Percentiles rank a stretch among this genome's conserved stretches.
phyloP scores from a whole-genome alignment of 345 rosid genomes.

The Conringia planisiliqua region DNA sequence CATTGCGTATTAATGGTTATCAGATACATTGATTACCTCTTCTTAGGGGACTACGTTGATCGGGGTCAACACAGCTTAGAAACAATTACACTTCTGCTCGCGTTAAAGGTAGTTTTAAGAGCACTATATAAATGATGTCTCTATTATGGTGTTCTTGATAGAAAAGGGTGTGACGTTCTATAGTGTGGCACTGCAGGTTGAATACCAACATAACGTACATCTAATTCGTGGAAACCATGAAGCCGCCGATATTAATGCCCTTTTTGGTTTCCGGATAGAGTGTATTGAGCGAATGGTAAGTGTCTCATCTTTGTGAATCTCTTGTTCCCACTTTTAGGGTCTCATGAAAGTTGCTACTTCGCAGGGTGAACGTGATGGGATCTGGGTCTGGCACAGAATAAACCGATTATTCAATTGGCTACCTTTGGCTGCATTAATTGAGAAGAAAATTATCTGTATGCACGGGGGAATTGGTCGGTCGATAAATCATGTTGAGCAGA shows the following conservation, averaged over 20 bases:
- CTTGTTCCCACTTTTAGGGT: conserved; percentile 17
- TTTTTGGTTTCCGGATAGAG: conserved; percentile 95
- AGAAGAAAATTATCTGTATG: conserved; percentile 97
- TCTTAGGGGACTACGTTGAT: conserved; percentile 98
- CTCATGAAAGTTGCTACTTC: conserved; percentile 29
- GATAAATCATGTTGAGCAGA: conserved; percentile 94
- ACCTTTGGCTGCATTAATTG: conserved; percentile 92
- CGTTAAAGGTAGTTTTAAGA: conserved; percentile 67
- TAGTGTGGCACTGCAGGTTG: conserved; percentile 57
- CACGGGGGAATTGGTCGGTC: conserved; percentile 99
- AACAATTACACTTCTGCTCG: conserved; percentile 90
- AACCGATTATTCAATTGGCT: conserved; percentile 98
- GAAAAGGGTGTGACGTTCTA: conserved; percentile 11
- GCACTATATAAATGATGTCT: neutral
- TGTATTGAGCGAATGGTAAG: conserved; percentile 98
- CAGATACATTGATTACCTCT: conserved; percentile 98
- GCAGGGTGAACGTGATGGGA: conserved; percentile 99
- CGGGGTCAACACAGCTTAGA: conserved; percentile 99
- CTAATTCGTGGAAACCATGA: conserved; percentile 98
- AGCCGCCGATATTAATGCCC: conserved; percentile 99
- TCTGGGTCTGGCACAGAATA: conserved; percentile 98
- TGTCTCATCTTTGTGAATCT: conserved; percentile 14
- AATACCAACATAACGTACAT: conserved; percentile 84
- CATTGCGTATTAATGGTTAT: conserved; percentile 30
- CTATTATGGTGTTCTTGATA: conserved; percentile 1